Evolutionary conservation across 1,284 basidiomycete species (phyloP).

Genomic region (Microbotryum scabiosae): DNA sequence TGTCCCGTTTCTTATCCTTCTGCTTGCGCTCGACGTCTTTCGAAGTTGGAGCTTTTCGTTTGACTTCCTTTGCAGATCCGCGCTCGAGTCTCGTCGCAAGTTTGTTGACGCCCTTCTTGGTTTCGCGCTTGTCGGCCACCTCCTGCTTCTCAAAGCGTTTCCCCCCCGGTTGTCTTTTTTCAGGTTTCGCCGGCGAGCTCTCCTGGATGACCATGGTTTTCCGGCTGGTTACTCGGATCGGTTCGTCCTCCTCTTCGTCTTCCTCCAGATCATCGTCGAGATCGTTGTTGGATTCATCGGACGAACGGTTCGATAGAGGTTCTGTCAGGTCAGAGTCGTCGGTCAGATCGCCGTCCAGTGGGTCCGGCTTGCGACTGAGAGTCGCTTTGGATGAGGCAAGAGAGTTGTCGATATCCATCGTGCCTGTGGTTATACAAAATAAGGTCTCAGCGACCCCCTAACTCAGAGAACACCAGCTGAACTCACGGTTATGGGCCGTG

Average conservation of each 20-base stretch:
- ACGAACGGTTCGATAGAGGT: constrained; percentile 26
- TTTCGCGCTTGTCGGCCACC: no score
- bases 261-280: constrained; percentile 11
- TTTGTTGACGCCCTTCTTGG: no score
- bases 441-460: no score
- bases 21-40: background rate
- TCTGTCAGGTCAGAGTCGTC: constrained; percentile 33
- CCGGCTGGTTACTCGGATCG: background rate
- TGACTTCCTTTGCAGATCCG: background rate
- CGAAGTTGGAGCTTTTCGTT: background rate
- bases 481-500: background rate
- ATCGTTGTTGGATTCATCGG: background rate
- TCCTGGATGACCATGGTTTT: no score
- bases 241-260: constrained; percentile 15
- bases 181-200: no score
- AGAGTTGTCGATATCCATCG: no score
- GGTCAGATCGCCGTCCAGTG: constrained; percentile 6
- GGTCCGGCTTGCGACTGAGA: no score
- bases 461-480: background rate
- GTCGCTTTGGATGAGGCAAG: no score
- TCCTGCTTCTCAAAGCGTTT: no score
- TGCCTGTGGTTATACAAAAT: no score
- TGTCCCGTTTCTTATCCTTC: constrained; percentile 1
- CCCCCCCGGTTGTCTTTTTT: no score
- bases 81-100: no score